These are phyloP conservation scores for Aureobasidium sp. DNA, from an alignment of 2,329 filamentous ascomycete genomes.

Conservation along the genomic window DNA sequence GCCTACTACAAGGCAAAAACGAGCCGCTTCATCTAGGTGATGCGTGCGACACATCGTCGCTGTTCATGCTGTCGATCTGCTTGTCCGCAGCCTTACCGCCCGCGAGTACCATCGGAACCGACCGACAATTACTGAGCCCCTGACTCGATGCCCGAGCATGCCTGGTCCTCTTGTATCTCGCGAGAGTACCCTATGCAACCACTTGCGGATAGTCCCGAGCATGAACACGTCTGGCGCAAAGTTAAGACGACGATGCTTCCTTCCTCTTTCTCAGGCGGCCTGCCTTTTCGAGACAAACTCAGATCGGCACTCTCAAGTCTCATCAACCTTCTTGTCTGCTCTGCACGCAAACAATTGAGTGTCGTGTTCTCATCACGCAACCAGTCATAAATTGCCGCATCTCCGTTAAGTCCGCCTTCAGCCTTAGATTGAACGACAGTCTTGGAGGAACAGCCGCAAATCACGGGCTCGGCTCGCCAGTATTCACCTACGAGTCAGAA, in stretches of 20 bases:
- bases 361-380: neutral
- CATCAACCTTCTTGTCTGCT: neutral
- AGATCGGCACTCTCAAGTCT: neutral
- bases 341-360: neutral
- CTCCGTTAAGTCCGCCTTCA: neutral
- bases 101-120: neutral
- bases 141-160: neutral
- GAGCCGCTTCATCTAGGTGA: neutral
- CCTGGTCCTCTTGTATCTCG: neutral
- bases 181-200: neutral
- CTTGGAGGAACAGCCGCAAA: neutral
- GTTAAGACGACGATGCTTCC: slow-evolving; percentile 1
- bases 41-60: neutral
- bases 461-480: neutral
- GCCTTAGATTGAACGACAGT: neutral
- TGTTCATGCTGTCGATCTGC: neutral
- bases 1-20: neutral
- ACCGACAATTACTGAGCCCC: neutral
- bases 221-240: neutral
- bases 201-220: neutral
- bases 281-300: neutral
- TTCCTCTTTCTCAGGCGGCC: neutral
- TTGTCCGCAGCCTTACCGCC: neutral
- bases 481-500: neutral
- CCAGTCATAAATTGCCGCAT: neutral